Conservation (phyloP, 2,329 filamentous ascomycete species). For the Lachnellula arida region DNA sequence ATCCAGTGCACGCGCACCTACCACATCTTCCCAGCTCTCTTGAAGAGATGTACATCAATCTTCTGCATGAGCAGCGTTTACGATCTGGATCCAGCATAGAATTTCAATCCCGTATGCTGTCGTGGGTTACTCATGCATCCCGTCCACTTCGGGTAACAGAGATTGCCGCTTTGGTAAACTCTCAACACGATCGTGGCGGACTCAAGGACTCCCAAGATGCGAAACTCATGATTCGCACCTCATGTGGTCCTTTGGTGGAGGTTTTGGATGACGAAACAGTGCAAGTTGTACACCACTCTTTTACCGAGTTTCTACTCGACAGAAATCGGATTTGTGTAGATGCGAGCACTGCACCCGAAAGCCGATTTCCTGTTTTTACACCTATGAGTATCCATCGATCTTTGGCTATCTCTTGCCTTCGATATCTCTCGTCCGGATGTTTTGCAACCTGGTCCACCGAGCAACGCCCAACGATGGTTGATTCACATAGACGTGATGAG, state of each 20-base stretch:
- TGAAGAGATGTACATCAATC: conserved; percentile 36
- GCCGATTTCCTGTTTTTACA: conserved; percentile 10
- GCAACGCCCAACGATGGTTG: background rate
- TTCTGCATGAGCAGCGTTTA: conserved; percentile 35
- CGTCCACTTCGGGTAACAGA: conserved; percentile 41
- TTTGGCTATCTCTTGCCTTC: conserved; percentile 7
- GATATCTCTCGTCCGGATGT: conserved; percentile 9
- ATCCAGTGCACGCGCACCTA: conserved; percentile 19
- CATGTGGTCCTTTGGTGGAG: conserved; percentile 40
- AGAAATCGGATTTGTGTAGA: background rate
- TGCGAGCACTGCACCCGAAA: background rate
- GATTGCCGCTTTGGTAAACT: conserved; percentile 31
- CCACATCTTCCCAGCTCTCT: conserved; percentile 30
- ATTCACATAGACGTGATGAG: background rate
- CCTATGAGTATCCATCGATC: conserved; percentile 2
- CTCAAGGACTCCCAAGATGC: conserved; percentile 17
- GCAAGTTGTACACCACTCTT: conserved; percentile 43
- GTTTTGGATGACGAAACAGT: conserved; percentile 41
- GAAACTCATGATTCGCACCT: conserved; percentile 34
- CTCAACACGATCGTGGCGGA: conserved; percentile 8
- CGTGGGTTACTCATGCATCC: conserved; percentile 38
- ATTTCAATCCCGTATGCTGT: conserved; percentile 36
- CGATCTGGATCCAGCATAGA: conserved; percentile 30
- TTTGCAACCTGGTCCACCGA: background rate
- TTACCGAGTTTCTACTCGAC: conserved; percentile 42